Base-by-base conservation (phyloP, 805 yeast species). In the Candida easanensis region DNA sequence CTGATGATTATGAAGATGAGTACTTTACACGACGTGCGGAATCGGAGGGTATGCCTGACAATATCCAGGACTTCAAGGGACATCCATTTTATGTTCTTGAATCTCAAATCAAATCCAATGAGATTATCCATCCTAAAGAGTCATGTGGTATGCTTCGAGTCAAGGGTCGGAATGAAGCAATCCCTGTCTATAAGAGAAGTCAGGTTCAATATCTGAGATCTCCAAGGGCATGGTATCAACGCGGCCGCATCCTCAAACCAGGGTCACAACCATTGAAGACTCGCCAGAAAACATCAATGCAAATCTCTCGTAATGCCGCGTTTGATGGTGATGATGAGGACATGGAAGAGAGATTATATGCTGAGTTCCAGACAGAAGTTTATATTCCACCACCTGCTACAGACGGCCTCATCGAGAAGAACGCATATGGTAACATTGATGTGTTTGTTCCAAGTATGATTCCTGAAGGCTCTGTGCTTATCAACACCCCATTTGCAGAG, bases 51-150 rank as follows among this genome's bases (percentile, higher is more conserved):
- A 82, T 91, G 74, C 99, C 99, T 0, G 80, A 81, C 42, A 85
- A 79, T 54, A 66, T 88, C 20, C 83, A 80, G 39, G 97, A 89
- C 52, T 87, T 90, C 60, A 82, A 80, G 39, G 82, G 82, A 39
- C 99, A 93, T 62, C 99, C 99, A 0, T 63, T 81, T 13, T 93
- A 83, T 62, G 93, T 84, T 0, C 61, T 93, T 13, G 95, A 87
- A 59, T 72, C 79, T 3, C 95, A 89, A 50, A 60, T 93, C 26
- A 74, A 75, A 38, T 74, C 76, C 39, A 84, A 82, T 58, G 96
- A 93, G 58, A 71, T 89, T 5, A 61, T 91, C 4, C 71, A 73
- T 41, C 88, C 90, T 0, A 77, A 71, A 53, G 81, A 74, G 31
- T 77, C 80, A 18, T 83, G 95, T 54, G 99, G 98, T 1, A 80